Evolutionary conservation across 129 eudicot genomes (phyloP).

Genomic region (Pulicaria dysenterica): DNA sequence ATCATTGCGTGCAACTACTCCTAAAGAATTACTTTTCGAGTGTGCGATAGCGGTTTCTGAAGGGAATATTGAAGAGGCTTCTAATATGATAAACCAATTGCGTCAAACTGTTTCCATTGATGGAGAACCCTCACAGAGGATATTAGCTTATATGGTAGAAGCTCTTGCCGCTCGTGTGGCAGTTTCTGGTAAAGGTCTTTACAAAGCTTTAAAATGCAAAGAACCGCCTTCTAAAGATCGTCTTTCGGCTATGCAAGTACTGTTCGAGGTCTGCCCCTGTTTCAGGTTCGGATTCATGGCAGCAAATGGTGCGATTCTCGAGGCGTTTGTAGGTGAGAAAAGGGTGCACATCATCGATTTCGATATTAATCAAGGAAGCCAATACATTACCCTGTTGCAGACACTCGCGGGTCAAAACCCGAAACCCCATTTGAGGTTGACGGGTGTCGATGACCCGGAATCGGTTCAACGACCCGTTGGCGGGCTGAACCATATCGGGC

Average conservation of each 20-base stretch:
- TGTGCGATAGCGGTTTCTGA: constrained; percentile 74
- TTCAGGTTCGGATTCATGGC: constrained; percentile 93
- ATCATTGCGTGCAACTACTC: constrained; percentile 36
- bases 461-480: constrained; percentile 84
- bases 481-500: constrained; percentile 72
- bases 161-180: constrained; percentile 93
- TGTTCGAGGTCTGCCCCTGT: constrained; percentile 94
- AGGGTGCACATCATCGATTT: constrained; percentile 80
- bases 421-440: constrained; percentile 58
- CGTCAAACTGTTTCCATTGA: constrained; percentile 77
- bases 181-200: constrained; percentile 82
- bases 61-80: constrained; percentile 62
- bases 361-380: constrained; percentile 95
- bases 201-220: constrained; percentile 87
- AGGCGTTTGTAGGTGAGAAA: constrained; percentile 62
- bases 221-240: constrained; percentile 76
- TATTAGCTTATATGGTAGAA: constrained; percentile 94
- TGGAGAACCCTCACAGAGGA: constrained; percentile 89
- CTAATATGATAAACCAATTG: constrained; percentile 59
- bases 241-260: constrained; percentile 94
- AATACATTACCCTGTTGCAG: constrained; percentile 73
- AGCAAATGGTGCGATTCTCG: constrained; percentile 87
- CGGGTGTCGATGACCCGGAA: constrained; percentile 94
- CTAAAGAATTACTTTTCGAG: constrained; percentile 68
- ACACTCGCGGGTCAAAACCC: constrained; percentile 55